Conservation (phyloP, 2,329 filamentous ascomycete species). For the Fusarium solani-melongenae region DNA sequence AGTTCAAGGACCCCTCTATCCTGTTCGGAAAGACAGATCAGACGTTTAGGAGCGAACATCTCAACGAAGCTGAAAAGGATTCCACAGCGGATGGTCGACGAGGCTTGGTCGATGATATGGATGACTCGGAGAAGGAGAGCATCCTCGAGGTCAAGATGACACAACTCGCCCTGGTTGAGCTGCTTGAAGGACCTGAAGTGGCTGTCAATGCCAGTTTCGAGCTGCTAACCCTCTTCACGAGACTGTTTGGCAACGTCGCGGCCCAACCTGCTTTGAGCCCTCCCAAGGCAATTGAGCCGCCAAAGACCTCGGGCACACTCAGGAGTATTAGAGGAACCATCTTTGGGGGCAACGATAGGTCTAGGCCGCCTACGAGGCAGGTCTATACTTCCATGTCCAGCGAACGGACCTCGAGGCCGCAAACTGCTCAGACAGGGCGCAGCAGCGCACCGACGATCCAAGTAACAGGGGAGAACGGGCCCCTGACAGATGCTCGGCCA, state of each 20-base stretch:
- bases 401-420: constrained; percentile 52
- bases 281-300: constrained; percentile 62
- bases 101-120: constrained; percentile 81
- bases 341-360: constrained; percentile 71
- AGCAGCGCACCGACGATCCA: constrained; percentile 76
- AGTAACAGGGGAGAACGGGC: constrained; percentile 74
- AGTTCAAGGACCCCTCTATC: constrained; percentile 78
- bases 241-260: constrained; percentile 75
- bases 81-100: constrained; percentile 38
- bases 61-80: constrained; percentile 64
- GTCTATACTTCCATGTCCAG: constrained; percentile 48
- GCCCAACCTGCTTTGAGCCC: constrained; percentile 57
- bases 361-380: constrained; percentile 55
- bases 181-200: constrained; percentile 83
- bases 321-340: constrained; percentile 80
- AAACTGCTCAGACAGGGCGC: constrained; percentile 56
- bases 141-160: constrained; percentile 98
- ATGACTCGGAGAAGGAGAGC: constrained; percentile 83
- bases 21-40: constrained; percentile 74
- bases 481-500: constrained; percentile 47
- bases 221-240: constrained; percentile 82
- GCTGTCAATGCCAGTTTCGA: constrained; percentile 92
- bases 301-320: constrained; percentile 78
- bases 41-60: constrained; percentile 72
- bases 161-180: constrained; percentile 84